Base-by-base conservation (phyloP, 768 basidiomycete genomes). In the Hydnomerulius pinastri region DNA sequence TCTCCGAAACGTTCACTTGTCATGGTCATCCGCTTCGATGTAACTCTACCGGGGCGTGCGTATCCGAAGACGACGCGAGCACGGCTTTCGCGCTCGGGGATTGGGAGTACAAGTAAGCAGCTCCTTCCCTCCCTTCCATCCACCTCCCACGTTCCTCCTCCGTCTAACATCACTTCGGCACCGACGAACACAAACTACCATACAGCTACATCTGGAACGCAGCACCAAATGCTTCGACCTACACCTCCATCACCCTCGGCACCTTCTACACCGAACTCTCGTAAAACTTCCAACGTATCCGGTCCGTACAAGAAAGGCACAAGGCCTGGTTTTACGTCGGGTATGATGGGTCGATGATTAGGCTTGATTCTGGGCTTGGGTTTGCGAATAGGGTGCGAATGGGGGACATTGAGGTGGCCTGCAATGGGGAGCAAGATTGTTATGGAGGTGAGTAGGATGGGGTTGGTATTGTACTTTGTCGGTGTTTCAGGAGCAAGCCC, bases 101-200 rank as follows among this genome's bases (percentile, higher is more conserved):
- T 50, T 84, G 80, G 79, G 82, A 84, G 61, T 84, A 84, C 51
- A 78, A 71, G 50, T 85, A 72, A 72, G 67, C 64, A n/a, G n/a
- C n/a, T n/a, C n/a, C n/a, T n/a, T n/a, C n/a, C n/a, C n/a, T n/a
- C n/a, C n/a, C n/a, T n/a, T n/a, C n/a, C n/a, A n/a, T n/a, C n/a
- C n/a, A n/a, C n/a, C n/a, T n/a, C n/a, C n/a, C n/a, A n/a, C n/a
- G n/a, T n/a, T n/a, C n/a, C n/a, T n/a, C n/a, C n/a, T n/a, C n/a
- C n/a, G n/a, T n/a, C n/a, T n/a, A n/a, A n/a, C n/a, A n/a, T n/a
- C n/a, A n/a, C n/a, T n/a, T n/a, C n/a, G n/a, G n/a, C n/a, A n/a
- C n/a, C n/a, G n/a, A n/a, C n/a, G n/a, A n/a, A n/a, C n/a, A n/a
- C n/a, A n/a, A n/a, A n/a, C n/a, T n/a, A n/a, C n/a, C n/a, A n/a